Evolutionary conservation across 1,284 basidiomycete species (phyloP).

Genomic region (Omphalotus olearius): DNA sequence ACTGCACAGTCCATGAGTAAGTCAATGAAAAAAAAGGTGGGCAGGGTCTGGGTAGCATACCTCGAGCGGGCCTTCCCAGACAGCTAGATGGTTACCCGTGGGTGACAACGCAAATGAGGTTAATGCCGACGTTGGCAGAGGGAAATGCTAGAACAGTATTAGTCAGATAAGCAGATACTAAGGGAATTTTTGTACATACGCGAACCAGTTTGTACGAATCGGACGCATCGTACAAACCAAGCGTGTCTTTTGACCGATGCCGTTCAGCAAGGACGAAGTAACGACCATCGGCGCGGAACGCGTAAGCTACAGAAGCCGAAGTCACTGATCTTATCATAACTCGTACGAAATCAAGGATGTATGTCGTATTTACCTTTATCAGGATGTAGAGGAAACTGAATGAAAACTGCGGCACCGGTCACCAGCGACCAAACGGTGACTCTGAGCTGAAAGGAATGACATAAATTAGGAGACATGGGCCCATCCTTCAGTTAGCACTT

Average conservation of each 20-base stretch:
- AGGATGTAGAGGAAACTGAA: conserved; percentile 75
- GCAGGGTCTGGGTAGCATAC: conserved; percentile 34
- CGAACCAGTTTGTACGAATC: conserved; percentile 70
- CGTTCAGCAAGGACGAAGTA: conserved; percentile 82
- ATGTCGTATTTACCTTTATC: conserved; percentile 53
- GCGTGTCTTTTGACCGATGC: conserved; percentile 80
- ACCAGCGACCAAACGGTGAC: conserved; percentile 78
- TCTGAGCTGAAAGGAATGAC: conserved; percentile 50
- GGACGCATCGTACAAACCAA: conserved; percentile 76
- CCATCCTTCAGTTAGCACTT: conserved; percentile 31
- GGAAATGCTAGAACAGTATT: conserved; percentile 59
- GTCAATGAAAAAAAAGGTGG: neutral
- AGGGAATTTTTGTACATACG: conserved; percentile 37
- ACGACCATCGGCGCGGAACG: conserved; percentile 73
- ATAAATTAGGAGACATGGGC: conserved; percentile 1
- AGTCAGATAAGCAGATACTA: neutral
- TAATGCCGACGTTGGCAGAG: conserved; percentile 71
- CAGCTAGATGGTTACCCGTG: conserved; percentile 73
- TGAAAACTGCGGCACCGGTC: conserved; percentile 66
- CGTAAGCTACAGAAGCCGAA: conserved; percentile 50
- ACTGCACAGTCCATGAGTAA: conserved; percentile 42
- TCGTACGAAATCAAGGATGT: neutral
- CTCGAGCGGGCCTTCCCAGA: conserved; percentile 81
- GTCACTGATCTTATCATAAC: conserved; percentile 1
- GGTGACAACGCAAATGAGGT: conserved; percentile 80